Evolutionary conservation across 768 basidiomycete genomes (phyloP).

Genomic region (Heimioporus sp.): DNA sequence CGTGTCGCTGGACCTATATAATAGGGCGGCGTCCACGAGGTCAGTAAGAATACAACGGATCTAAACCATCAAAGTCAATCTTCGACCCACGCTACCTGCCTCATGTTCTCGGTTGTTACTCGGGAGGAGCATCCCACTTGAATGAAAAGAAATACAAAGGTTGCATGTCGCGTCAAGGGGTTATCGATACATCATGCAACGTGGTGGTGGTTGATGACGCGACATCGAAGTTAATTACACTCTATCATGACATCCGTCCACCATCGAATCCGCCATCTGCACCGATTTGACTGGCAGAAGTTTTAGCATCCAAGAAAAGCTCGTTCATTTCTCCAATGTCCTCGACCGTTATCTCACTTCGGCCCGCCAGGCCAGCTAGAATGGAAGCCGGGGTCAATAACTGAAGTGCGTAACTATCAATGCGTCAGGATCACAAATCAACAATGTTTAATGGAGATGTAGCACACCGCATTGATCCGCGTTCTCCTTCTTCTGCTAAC

Average conservation of each 20-base stretch:
- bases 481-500: constrained; percentile 79
- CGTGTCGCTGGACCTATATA: not conserved
- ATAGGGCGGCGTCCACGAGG: constrained; percentile 6
- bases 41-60: constrained; percentile 1
- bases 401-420: constrained; percentile 80
- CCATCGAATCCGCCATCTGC: constrained; percentile 37
- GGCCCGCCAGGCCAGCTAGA: constrained; percentile 72
- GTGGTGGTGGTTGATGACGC: constrained; percentile 3
- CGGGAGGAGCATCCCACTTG: not conserved
- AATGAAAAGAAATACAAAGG: not conserved
- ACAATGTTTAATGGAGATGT: constrained; percentile 5
- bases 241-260: constrained; percentile 21
- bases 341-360: constrained; percentile 78
- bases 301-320: constrained; percentile 93
- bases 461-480: constrained; percentile 72
- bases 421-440: constrained; percentile 7
- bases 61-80: constrained; percentile 10
- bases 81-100: not conserved
- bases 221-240: constrained; percentile 1
- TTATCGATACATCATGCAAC: constrained; percentile 7
- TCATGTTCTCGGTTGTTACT: no score
- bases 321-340: constrained; percentile 94
- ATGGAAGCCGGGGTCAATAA: constrained; percentile 90
- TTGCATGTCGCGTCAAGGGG: not conserved
- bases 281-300: constrained; percentile 56